Evolutionary conservation across 257 asterid genomes (phyloP), one percentile per base, ranked within the genome.

Genomic region (Solanum chmielewskii): DNA sequence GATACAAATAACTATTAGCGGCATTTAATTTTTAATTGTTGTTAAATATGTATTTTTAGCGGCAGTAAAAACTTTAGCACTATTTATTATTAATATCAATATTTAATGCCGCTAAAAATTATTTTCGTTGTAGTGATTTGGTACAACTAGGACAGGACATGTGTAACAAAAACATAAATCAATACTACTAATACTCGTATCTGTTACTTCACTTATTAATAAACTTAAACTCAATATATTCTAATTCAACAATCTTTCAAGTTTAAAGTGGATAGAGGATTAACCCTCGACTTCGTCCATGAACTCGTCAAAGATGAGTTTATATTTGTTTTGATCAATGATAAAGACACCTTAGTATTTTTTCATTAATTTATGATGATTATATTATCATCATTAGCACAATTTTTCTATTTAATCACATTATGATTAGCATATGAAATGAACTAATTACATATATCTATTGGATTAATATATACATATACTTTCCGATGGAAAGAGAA

Each of bases 401-500:
- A 47, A 35, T 35, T 15, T 37, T 80, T 47, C 84, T 80, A 47
- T 80, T 80, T 80, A 45, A 45, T 45, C 6, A 1, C 64, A 77
- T n/a, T 14, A 77, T 77, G 84, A 44, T 44, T 27, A 45, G 41
- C 42, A 42, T 27, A 78, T 25, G 84, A 80, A 9, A 47, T 78
- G 84, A 78, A 45, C 27, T 25, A 44, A 45, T 16, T 45, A 9
- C 6, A 6, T 52, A 52, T 52, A 45, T 78, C 42, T 87, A 27
- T 13, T 6, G 21, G 21, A 42, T 52, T 52, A 18, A 52, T 6
- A 52, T 52, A 52, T 2, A 15, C 21, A 35, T 35, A 35, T 35
- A 5, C 42, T 5, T 37, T 20, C 4, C 18, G 4, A 88, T 89
- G 91, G 92, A 85, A 83, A 87, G 47, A 3, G 76, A 73, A 29